phyloP scores from a whole-genome alignment of 345 rosid species.

The Carallia brachiata region DNA sequence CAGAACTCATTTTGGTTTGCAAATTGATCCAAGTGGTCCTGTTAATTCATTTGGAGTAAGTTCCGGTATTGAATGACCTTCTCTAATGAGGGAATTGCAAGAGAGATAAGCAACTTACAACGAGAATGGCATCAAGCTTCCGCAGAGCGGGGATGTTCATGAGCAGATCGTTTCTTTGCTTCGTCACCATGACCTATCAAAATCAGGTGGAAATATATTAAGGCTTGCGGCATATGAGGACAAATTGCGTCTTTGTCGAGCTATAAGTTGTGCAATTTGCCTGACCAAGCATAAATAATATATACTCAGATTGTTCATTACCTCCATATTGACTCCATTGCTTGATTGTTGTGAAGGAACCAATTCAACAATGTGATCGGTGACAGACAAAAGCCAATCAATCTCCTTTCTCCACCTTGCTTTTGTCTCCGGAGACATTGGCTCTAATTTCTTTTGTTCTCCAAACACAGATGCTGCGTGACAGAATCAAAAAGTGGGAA shows the following conservation, averaged over 20 bases:
- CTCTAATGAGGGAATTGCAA: not conserved
- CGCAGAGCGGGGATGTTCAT: conserved; percentile 86
- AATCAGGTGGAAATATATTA: not conserved
- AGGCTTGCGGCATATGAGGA: not conserved
- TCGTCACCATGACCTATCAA: conserved; percentile 78
- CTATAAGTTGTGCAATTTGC: not conserved
- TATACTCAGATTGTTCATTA: conserved; percentile 12
- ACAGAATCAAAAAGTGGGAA: not conserved
- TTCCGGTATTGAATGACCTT: not conserved
- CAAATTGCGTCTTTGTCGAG: not conserved
- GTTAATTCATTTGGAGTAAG: conserved; percentile 14
- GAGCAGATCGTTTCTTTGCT: conserved; percentile 78
- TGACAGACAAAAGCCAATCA: conserved; percentile 78
- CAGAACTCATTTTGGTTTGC: conserved; percentile 76
- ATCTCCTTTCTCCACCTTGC: conserved; percentile 86
- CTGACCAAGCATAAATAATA: not conserved
- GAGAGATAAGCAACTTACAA: conserved; percentile 44
- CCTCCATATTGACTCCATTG: conserved; percentile 81
- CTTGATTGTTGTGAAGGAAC: conserved; percentile 77
- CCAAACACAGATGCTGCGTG: conserved; percentile 81
- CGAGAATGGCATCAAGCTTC: conserved; percentile 83
- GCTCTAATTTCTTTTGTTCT: conserved; percentile 67
- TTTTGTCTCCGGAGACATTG: conserved; percentile 73
- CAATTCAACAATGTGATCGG: conserved; percentile 78
- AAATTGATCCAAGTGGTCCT: conserved; percentile 71